A percentile compares a stretch with the other conserved stretches of the same genome.
Conservation (phyloP, 192 early-diverging fungal species). For the Coemansia erecta region DNA sequence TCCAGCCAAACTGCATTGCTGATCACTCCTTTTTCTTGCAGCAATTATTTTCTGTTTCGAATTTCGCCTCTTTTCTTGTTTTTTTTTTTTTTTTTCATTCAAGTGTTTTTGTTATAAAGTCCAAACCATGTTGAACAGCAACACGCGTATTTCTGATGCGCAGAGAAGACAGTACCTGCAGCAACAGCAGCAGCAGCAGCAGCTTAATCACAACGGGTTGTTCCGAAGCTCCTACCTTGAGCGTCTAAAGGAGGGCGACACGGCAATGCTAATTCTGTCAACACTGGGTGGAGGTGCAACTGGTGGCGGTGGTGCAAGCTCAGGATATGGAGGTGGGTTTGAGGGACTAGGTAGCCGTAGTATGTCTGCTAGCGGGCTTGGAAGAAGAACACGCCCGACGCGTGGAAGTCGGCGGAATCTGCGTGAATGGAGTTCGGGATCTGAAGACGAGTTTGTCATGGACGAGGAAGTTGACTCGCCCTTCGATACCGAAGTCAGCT, state of each 20-base stretch:
- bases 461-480: slow-evolving; percentile 45
- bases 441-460: slow-evolving; percentile 39
- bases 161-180: background rate
- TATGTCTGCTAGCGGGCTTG: slow-evolving; percentile 21
- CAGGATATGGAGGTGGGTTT: background rate
- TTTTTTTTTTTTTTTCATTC: background rate
- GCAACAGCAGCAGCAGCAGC: slow-evolving; percentile 15
- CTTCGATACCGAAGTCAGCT: slow-evolving; percentile 43
- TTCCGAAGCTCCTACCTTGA: slow-evolving; percentile 46
- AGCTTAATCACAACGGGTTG: slow-evolving; percentile 26
- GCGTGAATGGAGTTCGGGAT: slow-evolving; percentile 53
- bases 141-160: slow-evolving; percentile 5
- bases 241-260: slow-evolving; percentile 50
- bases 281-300: slow-evolving; percentile 18
- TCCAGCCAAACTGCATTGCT: no score
- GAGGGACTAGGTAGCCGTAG: background rate
- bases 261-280: slow-evolving; percentile 48
- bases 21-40: no score
- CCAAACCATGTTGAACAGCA: background rate
- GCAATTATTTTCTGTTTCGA: no score
- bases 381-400: slow-evolving; percentile 39
- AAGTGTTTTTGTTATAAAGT: background rate
- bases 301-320: slow-evolving; percentile 6
- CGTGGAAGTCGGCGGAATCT: slow-evolving; percentile 48
- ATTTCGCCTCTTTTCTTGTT: background rate